Conservation (phyloP, 2,329 filamentous ascomycete genomes). For the Myriosclerotinia scirpicola region DNA sequence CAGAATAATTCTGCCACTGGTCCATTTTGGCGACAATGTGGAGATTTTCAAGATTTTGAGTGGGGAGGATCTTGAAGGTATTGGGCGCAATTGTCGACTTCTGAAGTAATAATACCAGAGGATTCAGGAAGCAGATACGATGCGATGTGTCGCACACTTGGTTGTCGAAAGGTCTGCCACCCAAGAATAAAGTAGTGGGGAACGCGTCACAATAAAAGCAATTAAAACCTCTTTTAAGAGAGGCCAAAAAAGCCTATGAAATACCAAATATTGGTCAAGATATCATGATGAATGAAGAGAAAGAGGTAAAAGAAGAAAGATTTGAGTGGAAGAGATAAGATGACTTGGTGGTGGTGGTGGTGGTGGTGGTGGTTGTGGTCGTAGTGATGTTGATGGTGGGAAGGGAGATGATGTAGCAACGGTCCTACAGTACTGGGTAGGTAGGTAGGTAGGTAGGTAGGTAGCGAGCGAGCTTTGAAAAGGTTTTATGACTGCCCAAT, state of each 20-base stretch:
- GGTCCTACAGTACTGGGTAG: neutral
- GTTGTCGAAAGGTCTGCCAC: slow-evolving; percentile 18
- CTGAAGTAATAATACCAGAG: slow-evolving; percentile 11
- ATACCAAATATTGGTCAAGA: slow-evolving; percentile 35
- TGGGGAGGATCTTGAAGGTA: slow-evolving; percentile 23
- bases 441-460: neutral
- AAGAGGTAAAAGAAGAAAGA: neutral
- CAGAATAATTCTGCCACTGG: slow-evolving; percentile 69
- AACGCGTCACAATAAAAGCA: slow-evolving; percentile 34
- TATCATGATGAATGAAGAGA: slow-evolving; percentile 33
- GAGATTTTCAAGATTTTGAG: slow-evolving; percentile 31
- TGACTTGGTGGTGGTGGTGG: slow-evolving; percentile 19
- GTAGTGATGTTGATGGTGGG: neutral
- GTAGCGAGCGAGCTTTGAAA: too few relatives aligned
- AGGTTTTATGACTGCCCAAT: too few relatives aligned
- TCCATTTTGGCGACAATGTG: slow-evolving; percentile 48
- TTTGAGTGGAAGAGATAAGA: slow-evolving; percentile 16
- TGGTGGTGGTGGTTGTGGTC: neutral
- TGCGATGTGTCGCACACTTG: slow-evolving; percentile 17
- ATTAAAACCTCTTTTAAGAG: slow-evolving; percentile 31
- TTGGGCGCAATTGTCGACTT: slow-evolving; percentile 20
- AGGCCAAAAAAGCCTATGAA: slow-evolving; percentile 37
- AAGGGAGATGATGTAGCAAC: neutral
- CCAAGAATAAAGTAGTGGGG: neutral
- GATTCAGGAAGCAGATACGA: slow-evolving; percentile 1